Conservation (phyloP, 2,329 filamentous ascomycete species). For the Aaosphaeria arxii region DNA sequence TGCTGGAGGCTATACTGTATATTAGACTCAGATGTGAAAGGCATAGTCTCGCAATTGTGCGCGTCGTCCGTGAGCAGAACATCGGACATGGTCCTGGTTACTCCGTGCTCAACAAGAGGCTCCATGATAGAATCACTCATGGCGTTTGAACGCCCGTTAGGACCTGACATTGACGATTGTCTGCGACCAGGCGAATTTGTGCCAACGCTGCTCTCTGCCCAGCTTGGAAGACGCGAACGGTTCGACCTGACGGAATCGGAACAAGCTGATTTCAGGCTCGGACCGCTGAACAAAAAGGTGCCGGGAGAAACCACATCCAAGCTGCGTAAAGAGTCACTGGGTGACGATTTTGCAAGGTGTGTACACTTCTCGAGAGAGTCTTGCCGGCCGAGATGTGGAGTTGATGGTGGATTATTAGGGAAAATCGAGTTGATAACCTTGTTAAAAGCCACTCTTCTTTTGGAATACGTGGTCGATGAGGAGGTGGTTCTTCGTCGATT, state of each 20-base stretch:
- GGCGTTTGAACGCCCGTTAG: too few species aligned
- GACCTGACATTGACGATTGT: too few species aligned
- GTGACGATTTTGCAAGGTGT: constrained; percentile 19
- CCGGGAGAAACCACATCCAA: constrained; percentile 31
- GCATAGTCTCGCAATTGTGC: not conserved
- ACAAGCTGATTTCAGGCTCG: constrained; percentile 19
- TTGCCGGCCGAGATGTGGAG: not conserved
- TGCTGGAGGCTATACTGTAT: not conserved
- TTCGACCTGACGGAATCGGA: constrained; percentile 14
- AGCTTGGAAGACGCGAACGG: too few species aligned
- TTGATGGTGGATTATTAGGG: constrained; percentile 5
- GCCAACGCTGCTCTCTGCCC: too few species aligned
- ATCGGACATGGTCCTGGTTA: constrained; percentile 23
- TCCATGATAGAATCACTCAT: constrained; percentile 13
- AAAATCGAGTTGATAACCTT: constrained; percentile 27
- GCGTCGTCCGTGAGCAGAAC: constrained; percentile 16
- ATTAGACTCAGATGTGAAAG: constrained; percentile 7
- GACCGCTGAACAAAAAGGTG: constrained; percentile 32
- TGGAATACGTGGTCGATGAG: constrained; percentile 11
- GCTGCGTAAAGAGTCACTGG: constrained; percentile 12
- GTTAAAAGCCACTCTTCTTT: constrained; percentile 21
- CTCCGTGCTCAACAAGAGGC: constrained; percentile 12
- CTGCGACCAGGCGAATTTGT: too few species aligned
- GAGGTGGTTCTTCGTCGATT: constrained; percentile 8
- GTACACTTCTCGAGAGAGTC: constrained; percentile 9